A percentile compares a stretch with the other conserved stretches of the same genome.
phyloP scores from a whole-genome alignment of 495 filamentous ascomycete genomes.

The Xylaria acuta region DNA sequence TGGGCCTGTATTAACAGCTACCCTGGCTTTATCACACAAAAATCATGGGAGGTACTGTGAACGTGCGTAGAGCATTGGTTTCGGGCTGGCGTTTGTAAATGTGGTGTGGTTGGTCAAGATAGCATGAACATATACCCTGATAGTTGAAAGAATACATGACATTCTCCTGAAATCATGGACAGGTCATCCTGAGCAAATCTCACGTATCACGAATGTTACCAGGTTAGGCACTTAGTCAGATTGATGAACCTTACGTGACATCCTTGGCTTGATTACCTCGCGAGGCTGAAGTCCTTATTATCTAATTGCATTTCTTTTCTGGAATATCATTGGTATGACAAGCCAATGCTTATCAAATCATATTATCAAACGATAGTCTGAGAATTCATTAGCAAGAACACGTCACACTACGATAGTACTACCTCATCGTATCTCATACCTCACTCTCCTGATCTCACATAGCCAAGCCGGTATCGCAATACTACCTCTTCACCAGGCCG shows the following conservation, averaged over 20 bases:
- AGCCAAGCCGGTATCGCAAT: background rate
- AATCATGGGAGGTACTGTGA: background rate
- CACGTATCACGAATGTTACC: background rate
- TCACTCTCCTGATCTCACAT: background rate
- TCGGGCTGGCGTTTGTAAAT: slow-evolving; percentile 14
- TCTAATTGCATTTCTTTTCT: background rate
- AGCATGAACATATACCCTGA: slow-evolving; percentile 15
- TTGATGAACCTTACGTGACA: background rate
- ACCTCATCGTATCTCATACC: background rate
- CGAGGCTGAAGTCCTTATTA: background rate
- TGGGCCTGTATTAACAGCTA: background rate
- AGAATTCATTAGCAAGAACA: too few relatives aligned
- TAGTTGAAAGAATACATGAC: slow-evolving; percentile 2
- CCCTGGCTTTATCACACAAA: background rate
- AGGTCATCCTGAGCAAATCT: too few relatives aligned
- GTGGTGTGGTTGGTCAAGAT: background rate
- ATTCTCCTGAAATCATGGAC: background rate
- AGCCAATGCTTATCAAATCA: background rate
- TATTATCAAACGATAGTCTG: background rate
- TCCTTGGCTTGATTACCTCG: background rate
- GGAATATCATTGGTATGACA: background rate
- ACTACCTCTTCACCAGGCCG: too few relatives aligned
- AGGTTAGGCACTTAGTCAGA: background rate
- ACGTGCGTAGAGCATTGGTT: background rate
- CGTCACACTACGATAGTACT: too few relatives aligned